Conservation (phyloP, 2,329 filamentous ascomycete genomes). For the Alternaria consortialis region DNA sequence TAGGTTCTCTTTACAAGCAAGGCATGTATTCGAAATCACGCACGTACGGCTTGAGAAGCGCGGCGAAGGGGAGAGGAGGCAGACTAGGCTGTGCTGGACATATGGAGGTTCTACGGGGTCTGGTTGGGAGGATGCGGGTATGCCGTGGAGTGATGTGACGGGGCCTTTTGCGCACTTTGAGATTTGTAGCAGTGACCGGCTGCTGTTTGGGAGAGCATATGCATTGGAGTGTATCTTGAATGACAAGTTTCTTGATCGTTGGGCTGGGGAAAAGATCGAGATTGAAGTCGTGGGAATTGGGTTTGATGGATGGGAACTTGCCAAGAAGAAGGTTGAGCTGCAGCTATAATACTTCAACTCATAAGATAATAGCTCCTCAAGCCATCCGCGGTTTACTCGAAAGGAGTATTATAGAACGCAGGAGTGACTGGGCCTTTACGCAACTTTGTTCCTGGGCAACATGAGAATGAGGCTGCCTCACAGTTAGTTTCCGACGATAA, state of each 20-base stretch:
- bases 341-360: background rate
- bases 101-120: slow-evolving; percentile 4
- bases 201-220: slow-evolving; percentile 39
- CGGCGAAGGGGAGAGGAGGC: slow-evolving; percentile 25
- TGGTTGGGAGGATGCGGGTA: background rate
- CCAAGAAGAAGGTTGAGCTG: background rate
- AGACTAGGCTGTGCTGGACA: slow-evolving; percentile 41
- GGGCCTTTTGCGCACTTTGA: slow-evolving; percentile 48
- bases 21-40: slow-evolving; percentile 11
- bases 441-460: no score
- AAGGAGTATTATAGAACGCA: no score
- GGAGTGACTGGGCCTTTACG: no score
- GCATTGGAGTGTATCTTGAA: slow-evolving; percentile 37
- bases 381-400: no score
- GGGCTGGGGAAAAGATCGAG: background rate
- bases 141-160: slow-evolving; percentile 46
- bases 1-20: background rate
- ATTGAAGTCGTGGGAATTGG: slow-evolving; percentile 8
- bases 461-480: no score
- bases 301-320: slow-evolving; percentile 3
- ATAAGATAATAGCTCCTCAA: no score
- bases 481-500: no score
- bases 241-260: slow-evolving; percentile 17
- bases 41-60: slow-evolving; percentile 24
- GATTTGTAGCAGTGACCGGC: slow-evolving; percentile 29